Conservation (phyloP, 306 rosid genomes). For the Macrotyloma uniflorum region DNA sequence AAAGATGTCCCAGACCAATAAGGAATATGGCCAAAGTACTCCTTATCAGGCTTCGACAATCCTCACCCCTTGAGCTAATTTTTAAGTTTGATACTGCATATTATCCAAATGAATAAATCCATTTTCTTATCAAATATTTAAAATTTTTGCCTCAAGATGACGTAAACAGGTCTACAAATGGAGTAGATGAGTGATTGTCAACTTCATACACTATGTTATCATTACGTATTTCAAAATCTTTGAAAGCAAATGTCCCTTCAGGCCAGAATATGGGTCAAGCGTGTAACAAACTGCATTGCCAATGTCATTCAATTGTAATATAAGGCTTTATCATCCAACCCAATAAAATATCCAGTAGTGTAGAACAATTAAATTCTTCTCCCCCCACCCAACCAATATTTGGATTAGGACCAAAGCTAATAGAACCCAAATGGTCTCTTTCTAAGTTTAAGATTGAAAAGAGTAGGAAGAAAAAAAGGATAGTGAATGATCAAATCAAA, state of each 20-base stretch:
- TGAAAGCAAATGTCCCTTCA: background rate
- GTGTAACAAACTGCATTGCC: background rate
- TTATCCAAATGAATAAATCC: background rate
- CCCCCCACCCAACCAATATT: background rate
- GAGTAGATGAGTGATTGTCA: background rate
- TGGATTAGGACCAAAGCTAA: background rate
- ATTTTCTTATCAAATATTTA: background rate
- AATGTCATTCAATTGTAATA: background rate
- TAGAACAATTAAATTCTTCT: background rate
- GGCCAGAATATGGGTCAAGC: background rate
- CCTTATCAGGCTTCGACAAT: background rate
- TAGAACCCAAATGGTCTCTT: slow-evolving; percentile 15
- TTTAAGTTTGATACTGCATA: background rate
- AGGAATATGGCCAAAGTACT: background rate
- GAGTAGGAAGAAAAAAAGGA: background rate
- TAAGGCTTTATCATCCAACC: background rate
- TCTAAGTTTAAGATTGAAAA: background rate
- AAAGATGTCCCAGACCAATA: background rate
- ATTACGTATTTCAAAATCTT: slow-evolving; percentile 3
- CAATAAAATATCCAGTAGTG: background rate
- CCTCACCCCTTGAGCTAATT: background rate
- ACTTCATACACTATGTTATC: background rate
- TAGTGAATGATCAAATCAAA: background rate
- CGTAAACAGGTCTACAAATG: background rate
- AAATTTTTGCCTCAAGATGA: background rate